Percentiles rank a stretch among this genome's conserved stretches.
These are phyloP conservation scores for Leishmania tropica DNA, from an alignment of 208 protist genomes.

Conservation along the genomic window DNA sequence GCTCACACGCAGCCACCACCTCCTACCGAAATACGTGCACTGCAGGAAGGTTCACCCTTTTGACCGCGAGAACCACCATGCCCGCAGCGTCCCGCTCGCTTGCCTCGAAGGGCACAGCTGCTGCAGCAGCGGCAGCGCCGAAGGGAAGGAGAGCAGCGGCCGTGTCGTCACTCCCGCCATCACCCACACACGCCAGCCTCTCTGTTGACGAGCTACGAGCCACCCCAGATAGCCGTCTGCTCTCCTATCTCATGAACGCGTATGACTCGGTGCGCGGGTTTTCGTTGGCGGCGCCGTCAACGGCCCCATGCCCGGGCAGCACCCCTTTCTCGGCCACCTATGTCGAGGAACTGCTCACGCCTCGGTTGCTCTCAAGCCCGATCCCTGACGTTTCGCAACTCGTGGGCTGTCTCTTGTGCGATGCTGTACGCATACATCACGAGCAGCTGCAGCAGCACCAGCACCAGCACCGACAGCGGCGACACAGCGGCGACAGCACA, in stretches of 20 bases:
- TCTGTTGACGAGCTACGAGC: conserved; percentile 23
- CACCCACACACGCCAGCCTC: background rate
- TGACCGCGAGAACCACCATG: background rate
- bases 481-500: background rate
- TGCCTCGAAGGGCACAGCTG: background rate
- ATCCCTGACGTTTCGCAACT: conserved; percentile 59
- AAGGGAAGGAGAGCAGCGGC: background rate
- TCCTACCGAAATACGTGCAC: background rate
- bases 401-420: conserved; percentile 66
- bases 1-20: background rate
- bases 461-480: background rate
- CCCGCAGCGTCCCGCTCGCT: background rate
- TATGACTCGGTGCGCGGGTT: conserved; percentile 16
- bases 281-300: background rate
- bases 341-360: conserved; percentile 43
- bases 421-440: conserved; percentile 48
- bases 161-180: background rate
- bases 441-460: conserved; percentile 7
- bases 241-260: conserved; percentile 24
- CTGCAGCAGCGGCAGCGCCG: background rate
- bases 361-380: conserved; percentile 51
- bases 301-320: background rate
- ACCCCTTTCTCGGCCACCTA: conserved; percentile 35
- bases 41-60: background rate
- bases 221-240: conserved; percentile 29